A percentile compares a stretch with the other conserved stretches of the same genome.
These are phyloP conservation scores for Penicillium flavigenum DNA, from an alignment of 495 filamentous ascomycete species.

Conservation along the genomic window DNA sequence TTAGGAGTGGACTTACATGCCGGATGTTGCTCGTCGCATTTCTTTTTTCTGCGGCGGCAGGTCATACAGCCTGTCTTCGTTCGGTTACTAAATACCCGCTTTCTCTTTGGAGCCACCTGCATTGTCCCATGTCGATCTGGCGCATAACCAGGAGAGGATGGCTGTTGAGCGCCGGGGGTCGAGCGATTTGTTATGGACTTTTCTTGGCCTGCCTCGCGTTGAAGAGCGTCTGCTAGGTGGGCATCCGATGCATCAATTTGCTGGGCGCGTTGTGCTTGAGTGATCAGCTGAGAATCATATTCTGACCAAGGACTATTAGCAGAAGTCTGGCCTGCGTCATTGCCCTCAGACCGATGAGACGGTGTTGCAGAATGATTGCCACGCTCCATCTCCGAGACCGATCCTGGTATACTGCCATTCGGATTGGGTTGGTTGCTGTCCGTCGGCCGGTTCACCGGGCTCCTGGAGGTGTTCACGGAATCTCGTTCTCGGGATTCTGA, in stretches of 20 bases:
- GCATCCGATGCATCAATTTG: constrained; percentile 53
- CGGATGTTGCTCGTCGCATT: constrained; percentile 94
- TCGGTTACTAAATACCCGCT: constrained; percentile 90
- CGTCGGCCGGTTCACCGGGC: constrained; percentile 17
- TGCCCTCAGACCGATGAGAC: constrained; percentile 33
- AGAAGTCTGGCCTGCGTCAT: constrained; percentile 32
- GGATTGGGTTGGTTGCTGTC: constrained; percentile 16
- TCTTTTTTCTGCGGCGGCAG: constrained; percentile 93
- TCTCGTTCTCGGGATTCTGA: constrained; percentile 40
- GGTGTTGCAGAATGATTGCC: constrained; percentile 27
- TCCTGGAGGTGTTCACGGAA: constrained; percentile 16
- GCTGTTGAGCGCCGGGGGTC: constrained; percentile 33
- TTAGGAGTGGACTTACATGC: constrained; percentile 63
- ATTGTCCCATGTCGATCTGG: constrained; percentile 42
- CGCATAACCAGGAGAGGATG: constrained; percentile 38
- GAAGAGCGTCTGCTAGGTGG: constrained; percentile 50
- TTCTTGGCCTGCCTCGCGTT: constrained; percentile 49
- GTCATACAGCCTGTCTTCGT: constrained; percentile 98
- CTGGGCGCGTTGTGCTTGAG: constrained; percentile 45
- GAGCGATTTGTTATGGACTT: constrained; percentile 33
- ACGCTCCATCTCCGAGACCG: constrained; percentile 29
- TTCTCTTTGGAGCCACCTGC: constrained; percentile 75
- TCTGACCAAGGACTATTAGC: constrained; percentile 41
- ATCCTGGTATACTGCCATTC: constrained; percentile 23
- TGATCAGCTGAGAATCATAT: constrained; percentile 43